Evolutionary conservation across 495 filamentous ascomycete species (phyloP).

Genomic region (Trichoderma gamsii): DNA sequence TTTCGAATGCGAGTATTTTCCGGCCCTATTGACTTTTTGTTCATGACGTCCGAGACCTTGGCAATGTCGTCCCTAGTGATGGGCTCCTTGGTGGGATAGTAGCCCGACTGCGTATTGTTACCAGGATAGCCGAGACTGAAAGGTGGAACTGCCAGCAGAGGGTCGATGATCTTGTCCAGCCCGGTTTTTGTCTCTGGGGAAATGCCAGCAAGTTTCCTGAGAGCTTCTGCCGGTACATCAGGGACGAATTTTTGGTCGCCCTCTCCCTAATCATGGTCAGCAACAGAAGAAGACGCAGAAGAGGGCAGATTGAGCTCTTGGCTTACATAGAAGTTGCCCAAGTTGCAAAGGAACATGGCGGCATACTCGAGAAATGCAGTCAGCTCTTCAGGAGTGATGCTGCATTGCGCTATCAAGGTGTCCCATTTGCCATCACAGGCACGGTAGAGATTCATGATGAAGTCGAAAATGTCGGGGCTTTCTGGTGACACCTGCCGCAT

Average conservation of each 20-base stretch:
- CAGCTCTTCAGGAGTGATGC: constrained; percentile 20
- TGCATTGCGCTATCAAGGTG: constrained; percentile 15
- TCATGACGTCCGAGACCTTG: constrained; percentile 15
- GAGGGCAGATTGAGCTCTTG: background rate
- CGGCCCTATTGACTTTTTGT: constrained; percentile 16
- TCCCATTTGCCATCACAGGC: constrained; percentile 32
- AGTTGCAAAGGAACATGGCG: constrained; percentile 28
- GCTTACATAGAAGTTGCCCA: constrained; percentile 28
- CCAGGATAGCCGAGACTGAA: background rate
- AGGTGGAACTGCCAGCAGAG: constrained; percentile 1
- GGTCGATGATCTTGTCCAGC: constrained; percentile 23
- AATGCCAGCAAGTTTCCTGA: background rate
- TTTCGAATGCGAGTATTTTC: constrained; percentile 19
- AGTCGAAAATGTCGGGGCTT: constrained; percentile 30
- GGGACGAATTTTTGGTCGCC: constrained; percentile 27
- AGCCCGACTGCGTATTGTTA: constrained; percentile 12
- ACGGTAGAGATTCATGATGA: constrained; percentile 30
- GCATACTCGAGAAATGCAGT: constrained; percentile 29
- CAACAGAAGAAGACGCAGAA: no score
- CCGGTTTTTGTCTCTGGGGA: background rate
- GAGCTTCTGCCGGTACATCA: constrained; percentile 9
- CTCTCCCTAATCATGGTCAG: constrained; percentile 19
- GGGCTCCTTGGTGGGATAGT: constrained; percentile 9
- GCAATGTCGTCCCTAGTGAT: constrained; percentile 17
- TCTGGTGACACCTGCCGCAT: constrained; percentile 37